phyloP scores from a whole-genome alignment of 2,329 filamentous ascomycete species.

The Neopestalotiopsis sp. region DNA sequence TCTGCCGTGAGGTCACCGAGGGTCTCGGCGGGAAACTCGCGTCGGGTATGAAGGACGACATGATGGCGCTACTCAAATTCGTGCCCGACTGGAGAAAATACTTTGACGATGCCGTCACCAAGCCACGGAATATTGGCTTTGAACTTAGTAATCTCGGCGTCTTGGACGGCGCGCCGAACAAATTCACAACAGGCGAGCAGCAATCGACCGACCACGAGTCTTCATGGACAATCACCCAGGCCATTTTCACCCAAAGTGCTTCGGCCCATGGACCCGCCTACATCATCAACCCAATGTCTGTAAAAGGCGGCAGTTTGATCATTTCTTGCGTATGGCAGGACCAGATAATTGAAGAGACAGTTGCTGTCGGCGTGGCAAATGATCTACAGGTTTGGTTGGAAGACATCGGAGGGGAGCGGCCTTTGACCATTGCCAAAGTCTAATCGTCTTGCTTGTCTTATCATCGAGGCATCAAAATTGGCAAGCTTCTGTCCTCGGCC shows the following conservation, averaged over 20 bases:
- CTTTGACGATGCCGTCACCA: not conserved
- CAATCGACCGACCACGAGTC: not conserved
- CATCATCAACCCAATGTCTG: slow-evolving; percentile 14
- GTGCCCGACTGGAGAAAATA: slow-evolving; percentile 32
- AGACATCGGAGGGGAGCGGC: not conserved
- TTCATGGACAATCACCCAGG: slow-evolving; percentile 30
- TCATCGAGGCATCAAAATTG: no score
- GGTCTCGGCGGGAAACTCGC: slow-evolving; percentile 27
- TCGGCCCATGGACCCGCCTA: not conserved
- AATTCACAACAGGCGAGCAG: not conserved
- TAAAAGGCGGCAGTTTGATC: slow-evolving; percentile 17
- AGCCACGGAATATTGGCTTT: slow-evolving; percentile 30
- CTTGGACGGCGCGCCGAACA: slow-evolving; percentile 26
- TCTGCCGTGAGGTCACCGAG: slow-evolving; percentile 18
- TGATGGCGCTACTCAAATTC: slow-evolving; percentile 30
- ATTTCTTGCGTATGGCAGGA: slow-evolving; percentile 18
- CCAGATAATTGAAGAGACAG: not conserved
- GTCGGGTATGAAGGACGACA: slow-evolving; percentile 30
- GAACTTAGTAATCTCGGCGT: slow-evolving; percentile 35
- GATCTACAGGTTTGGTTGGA: slow-evolving; percentile 19
- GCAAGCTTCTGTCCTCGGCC: no score
- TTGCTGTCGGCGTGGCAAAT: slow-evolving; percentile 7
- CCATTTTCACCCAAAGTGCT: slow-evolving; percentile 21
- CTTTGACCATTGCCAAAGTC: not conserved
- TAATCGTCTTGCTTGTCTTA: not conserved